Conservation (phyloP, 2,329 filamentous ascomycete species). For the Botrytis deweyae region DNA sequence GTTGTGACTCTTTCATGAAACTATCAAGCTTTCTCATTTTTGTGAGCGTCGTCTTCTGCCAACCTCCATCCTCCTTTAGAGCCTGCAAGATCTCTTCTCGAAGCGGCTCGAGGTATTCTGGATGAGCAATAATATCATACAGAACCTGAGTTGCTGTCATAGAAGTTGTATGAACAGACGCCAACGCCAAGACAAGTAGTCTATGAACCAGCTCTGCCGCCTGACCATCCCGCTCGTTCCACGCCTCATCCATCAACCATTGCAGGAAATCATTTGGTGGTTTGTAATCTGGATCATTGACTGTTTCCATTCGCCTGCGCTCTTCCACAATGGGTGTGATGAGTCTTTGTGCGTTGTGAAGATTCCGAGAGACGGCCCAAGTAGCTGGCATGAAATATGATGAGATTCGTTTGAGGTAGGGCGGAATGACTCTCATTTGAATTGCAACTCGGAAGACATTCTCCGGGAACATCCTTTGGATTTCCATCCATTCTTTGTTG, state of each 20-base stretch:
- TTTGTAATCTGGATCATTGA: not conserved
- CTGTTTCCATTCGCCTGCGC: not conserved
- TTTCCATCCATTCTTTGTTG: not conserved
- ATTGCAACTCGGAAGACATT: not conserved
- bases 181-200: conserved; percentile 39
- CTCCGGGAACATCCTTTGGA: not conserved
- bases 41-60: conserved; percentile 28
- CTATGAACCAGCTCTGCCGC: not conserved
- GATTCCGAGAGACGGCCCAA: not conserved
- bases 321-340: not conserved
- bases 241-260: not conserved
- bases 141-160: conserved; percentile 49
- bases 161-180: conserved; percentile 52
- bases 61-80: conserved; percentile 42
- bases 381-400: not conserved
- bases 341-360: not conserved
- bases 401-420: not conserved
- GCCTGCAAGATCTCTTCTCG: conserved; percentile 25
- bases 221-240: not conserved
- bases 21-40: conserved; percentile 41
- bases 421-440: not conserved
- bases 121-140: conserved; percentile 50
- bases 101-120: conserved; percentile 42
- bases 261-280: not conserved
- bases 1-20: conserved; percentile 43